A percentile compares a stretch with the other conserved stretches of the same genome.
Evolutionary conservation across 305 asterid genomes (phyloP).

Genomic region (Andrographis paniculata): DNA sequence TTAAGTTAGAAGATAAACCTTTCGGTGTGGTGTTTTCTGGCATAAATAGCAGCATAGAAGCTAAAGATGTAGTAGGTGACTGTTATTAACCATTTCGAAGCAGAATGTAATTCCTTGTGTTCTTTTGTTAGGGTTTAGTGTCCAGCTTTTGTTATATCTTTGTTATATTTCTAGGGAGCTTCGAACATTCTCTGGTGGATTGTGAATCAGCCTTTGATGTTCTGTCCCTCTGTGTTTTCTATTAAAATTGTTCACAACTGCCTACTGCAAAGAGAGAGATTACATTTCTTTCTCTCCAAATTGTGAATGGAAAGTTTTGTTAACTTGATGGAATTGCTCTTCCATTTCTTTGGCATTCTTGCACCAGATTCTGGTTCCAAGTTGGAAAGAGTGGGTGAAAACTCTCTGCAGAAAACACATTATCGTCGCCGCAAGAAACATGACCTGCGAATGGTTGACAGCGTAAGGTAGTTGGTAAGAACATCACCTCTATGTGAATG

Average conservation of each 20-base stretch:
- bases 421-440: slow-evolving; percentile 92
- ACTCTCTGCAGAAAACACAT: slow-evolving; percentile 79
- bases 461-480: slow-evolving; percentile 11
- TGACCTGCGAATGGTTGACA: slow-evolving; percentile 53
- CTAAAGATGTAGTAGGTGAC: neutral
- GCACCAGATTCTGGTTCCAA: slow-evolving; percentile 37
- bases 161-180: too few species aligned
- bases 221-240: too few species aligned
- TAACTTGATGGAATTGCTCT: neutral
- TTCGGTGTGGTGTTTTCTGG: too few species aligned
- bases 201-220: too few species aligned
- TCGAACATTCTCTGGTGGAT: too few species aligned
- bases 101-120: neutral
- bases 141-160: too few species aligned
- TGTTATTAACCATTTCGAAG: neutral
- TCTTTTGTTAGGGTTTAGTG: too few species aligned
- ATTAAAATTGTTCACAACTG: too few species aligned
- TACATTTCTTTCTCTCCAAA: neutral
- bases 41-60: too few species aligned
- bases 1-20: too few species aligned
- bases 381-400: slow-evolving; percentile 62
- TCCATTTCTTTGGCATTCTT: slow-evolving; percentile 9
- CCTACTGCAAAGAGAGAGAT: too few species aligned
- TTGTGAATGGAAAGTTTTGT: neutral
- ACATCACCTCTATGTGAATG: neutral